Conservation (phyloP, 2,329 filamentous ascomycete species). For the Zalaria sp. region DNA sequence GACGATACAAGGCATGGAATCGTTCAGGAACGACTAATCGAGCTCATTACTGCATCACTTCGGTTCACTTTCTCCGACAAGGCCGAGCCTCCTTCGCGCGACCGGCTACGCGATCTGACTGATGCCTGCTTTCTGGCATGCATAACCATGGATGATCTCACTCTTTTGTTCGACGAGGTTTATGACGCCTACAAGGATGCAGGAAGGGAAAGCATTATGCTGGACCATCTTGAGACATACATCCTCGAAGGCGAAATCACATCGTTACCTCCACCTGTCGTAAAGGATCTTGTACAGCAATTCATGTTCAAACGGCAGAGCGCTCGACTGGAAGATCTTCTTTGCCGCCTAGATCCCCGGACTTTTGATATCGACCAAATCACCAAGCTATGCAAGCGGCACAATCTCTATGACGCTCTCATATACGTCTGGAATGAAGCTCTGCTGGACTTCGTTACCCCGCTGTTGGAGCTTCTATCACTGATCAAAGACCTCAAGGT, state of each 20-base stretch:
- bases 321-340: conserved; percentile 75
- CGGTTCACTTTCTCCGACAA: conserved; percentile 69
- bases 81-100: conserved; percentile 25
- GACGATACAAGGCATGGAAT: conserved; percentile 59
- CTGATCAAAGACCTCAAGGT: conserved; percentile 45
- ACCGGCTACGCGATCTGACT: conserved; percentile 56
- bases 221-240: conserved; percentile 78
- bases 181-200: conserved; percentile 82
- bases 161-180: conserved; percentile 82
- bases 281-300: conserved; percentile 74
- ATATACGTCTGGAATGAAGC: conserved; percentile 96
- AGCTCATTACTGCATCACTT: conserved; percentile 85
- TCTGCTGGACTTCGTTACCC: conserved; percentile 77
- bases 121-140: conserved; percentile 68
- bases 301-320: conserved; percentile 66
- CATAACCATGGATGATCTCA: conserved; percentile 58
- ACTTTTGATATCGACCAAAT: conserved; percentile 92
- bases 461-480: conserved; percentile 66
- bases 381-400: conserved; percentile 77
- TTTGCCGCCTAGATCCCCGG: conserved; percentile 79
- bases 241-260: conserved; percentile 67
- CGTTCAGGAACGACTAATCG: conserved; percentile 76
- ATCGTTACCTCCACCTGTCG: conserved; percentile 62
- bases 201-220: conserved; percentile 58
- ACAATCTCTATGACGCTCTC: conserved; percentile 85